Conservation (phyloP, 345 rosid species). For the Cardamine occulta region DNA sequence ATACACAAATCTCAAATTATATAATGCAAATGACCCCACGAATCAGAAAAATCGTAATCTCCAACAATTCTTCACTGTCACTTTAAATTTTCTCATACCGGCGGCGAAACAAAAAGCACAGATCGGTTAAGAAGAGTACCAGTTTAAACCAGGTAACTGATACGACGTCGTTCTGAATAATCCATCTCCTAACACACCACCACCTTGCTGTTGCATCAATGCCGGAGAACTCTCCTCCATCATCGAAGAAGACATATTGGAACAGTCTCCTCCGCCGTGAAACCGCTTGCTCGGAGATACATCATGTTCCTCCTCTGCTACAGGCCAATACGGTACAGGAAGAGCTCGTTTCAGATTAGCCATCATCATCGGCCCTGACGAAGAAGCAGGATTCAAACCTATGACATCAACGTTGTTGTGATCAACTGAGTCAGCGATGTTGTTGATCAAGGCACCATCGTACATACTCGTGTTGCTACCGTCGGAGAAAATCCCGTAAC, state of each 20-base stretch:
- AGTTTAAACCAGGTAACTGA: slow-evolving; percentile 73
- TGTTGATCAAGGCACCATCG: slow-evolving; percentile 38
- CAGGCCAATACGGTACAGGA: slow-evolving; percentile 64
- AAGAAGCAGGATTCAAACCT: slow-evolving; percentile 39
- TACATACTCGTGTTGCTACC: not conserved
- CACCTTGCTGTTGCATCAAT: slow-evolving; percentile 48
- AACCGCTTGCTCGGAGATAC: slow-evolving; percentile 57
- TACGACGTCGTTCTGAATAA: slow-evolving; percentile 57
- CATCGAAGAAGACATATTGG: slow-evolving; percentile 40
- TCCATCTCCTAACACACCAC: slow-evolving; percentile 63
- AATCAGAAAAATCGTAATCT: slow-evolving; percentile 16
- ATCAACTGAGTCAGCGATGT: slow-evolving; percentile 26
- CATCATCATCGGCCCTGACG: slow-evolving; percentile 52
- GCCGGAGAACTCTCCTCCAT: slow-evolving; percentile 29
- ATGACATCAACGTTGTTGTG: not conserved
- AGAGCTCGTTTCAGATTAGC: slow-evolving; percentile 58
- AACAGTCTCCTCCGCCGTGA: slow-evolving; percentile 46
- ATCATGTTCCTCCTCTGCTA: slow-evolving; percentile 39
- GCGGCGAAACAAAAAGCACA: not conserved
- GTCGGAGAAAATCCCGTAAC: slow-evolving; percentile 29
- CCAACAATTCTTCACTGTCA: not conserved
- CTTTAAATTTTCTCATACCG: slow-evolving; percentile 16
- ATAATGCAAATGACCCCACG: slow-evolving; percentile 18
- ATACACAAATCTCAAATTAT: slow-evolving; percentile 45
- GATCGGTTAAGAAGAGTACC: slow-evolving; percentile 58